Percentiles rank a stretch among this genome's conserved stretches.
These are phyloP conservation scores for Microstroma glucosiphilum DNA, from an alignment of 1,284 basidiomycete species.

Conservation along the genomic window DNA sequence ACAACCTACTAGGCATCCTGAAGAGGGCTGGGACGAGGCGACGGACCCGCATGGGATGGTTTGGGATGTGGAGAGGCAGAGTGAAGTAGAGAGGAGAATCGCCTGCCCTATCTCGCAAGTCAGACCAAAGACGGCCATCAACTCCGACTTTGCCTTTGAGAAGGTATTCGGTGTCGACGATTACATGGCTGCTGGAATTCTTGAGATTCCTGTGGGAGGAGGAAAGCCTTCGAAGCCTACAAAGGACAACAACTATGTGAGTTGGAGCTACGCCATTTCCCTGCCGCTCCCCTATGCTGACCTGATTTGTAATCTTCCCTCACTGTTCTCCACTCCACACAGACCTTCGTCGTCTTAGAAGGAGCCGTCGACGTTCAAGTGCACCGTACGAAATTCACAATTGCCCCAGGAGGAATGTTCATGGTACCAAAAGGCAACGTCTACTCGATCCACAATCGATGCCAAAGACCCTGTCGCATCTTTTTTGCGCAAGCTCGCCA, in stretches of 20 bases:
- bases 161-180: constrained; percentile 91
- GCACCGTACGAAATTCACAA: constrained; percentile 68
- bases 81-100: constrained; percentile 65
- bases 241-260: constrained; percentile 90
- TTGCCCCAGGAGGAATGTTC: constrained; percentile 79
- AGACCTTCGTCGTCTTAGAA: constrained; percentile 43
- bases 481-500: constrained; percentile 92
- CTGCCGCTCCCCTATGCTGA: background rate
- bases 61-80: constrained; percentile 61
- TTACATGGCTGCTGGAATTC: constrained; percentile 81
- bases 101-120: constrained; percentile 67
- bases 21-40: constrained; percentile 75
- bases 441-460: constrained; percentile 83
- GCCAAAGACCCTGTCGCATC: constrained; percentile 68
- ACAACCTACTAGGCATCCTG: constrained; percentile 46
- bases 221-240: constrained; percentile 80
- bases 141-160: constrained; percentile 73
- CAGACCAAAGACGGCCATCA: constrained; percentile 56
- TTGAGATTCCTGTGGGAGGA: constrained; percentile 69
- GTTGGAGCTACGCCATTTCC: constrained; percentile 49
- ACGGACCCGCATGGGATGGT: constrained; percentile 67
- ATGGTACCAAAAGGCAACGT: constrained; percentile 85
- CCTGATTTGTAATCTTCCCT: background rate
- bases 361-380: constrained; percentile 81
- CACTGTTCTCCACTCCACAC: background rate